Base-by-base conservation (phyloP, 2,329 filamentous ascomycete species). In the Exophiala dermatitidis region DNA sequence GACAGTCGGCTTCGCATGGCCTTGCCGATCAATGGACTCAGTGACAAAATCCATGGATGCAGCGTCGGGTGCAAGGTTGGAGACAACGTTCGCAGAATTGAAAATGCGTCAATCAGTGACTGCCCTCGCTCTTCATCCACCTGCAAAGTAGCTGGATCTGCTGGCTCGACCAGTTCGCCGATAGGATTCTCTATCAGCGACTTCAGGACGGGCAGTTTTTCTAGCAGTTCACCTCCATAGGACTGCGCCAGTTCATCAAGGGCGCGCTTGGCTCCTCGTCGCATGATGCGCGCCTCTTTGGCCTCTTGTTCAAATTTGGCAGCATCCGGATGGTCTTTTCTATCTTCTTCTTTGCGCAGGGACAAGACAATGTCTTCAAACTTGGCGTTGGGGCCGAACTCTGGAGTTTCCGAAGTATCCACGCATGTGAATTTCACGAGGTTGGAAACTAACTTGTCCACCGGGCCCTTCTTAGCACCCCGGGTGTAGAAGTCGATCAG, bases 401-500 rank as follows among this genome's bases (percentile, higher is more conserved):
- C 93, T 0, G 93, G 93, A 0, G 94, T 98, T 69, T 98, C 94
- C 0, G 93, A 91, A 1, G 94, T 95, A 67, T 98, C 93, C 65
- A 96, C 89, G 66, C 93, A 98, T 59, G 90, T 95, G 71, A 96
- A 98, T 66, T 96, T 97, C 72, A 95, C 88, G 48, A 98, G 72
- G 66, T 98, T 98, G 44, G 88, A 84, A 30, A 97, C 90, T 9
- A 98, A 87, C 72, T 98, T 98, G 68, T 96, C 90, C 10, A 93
- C 90, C 8, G 94, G 89, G 10, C 85, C 89, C 52, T 84, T 81
- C 57, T 91, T 86, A 37, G 88, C 86, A 51, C 83, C 82, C 40
- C 83, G 80, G 3, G 89, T 90, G 64, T 97, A 93, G 26, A 93
- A 77, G 60, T 88, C 84, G n/a, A 98, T 85, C 19, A 97, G 81